Evolutionary conservation across 176 grass and related monocot species (phyloP).

Genomic region (Cenchrus purpureus): DNA sequence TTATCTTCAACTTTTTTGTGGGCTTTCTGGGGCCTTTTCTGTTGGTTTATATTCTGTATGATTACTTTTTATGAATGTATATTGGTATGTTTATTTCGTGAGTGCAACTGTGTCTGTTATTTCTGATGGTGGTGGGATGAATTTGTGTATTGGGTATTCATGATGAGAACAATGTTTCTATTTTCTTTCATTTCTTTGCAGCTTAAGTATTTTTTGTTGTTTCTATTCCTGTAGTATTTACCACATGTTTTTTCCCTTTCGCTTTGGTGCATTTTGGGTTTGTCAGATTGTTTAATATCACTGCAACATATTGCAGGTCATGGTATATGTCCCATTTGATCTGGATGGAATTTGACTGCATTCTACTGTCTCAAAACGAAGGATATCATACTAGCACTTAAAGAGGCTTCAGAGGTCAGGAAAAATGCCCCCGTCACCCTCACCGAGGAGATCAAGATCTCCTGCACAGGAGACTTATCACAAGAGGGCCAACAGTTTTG

Average conservation of each 20-base stretch:
- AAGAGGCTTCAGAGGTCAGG: constrained; percentile 34
- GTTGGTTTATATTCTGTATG: constrained; percentile 25
- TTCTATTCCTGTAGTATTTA: background rate
- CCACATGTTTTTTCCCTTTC: constrained; percentile 27
- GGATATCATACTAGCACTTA: constrained; percentile 33
- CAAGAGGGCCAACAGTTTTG: constrained; percentile 72
- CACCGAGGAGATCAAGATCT: constrained; percentile 63
- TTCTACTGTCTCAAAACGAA: constrained; percentile 42
- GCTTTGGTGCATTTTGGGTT: constrained; percentile 33
- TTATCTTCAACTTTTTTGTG: constrained; percentile 43
- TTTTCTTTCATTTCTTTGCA: constrained; percentile 10
- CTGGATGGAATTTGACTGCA: constrained; percentile 45
- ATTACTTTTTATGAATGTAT: background rate
- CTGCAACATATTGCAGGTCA: constrained; percentile 37
- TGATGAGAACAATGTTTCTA: constrained; percentile 3
- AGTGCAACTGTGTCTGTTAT: constrained; percentile 21
- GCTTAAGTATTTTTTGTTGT: background rate
- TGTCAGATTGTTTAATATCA: constrained; percentile 26
- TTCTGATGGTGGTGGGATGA: constrained; percentile 34
- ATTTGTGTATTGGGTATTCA: constrained; percentile 34
- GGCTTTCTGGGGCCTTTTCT: constrained; percentile 1
- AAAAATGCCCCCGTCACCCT: constrained; percentile 82
- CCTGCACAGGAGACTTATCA: constrained; percentile 58
- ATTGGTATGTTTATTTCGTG: background rate
- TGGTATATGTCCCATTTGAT: constrained; percentile 28